phyloP scores from a whole-genome alignment of 1,139 yeast species.

The Lodderomyces beijingensis region DNA sequence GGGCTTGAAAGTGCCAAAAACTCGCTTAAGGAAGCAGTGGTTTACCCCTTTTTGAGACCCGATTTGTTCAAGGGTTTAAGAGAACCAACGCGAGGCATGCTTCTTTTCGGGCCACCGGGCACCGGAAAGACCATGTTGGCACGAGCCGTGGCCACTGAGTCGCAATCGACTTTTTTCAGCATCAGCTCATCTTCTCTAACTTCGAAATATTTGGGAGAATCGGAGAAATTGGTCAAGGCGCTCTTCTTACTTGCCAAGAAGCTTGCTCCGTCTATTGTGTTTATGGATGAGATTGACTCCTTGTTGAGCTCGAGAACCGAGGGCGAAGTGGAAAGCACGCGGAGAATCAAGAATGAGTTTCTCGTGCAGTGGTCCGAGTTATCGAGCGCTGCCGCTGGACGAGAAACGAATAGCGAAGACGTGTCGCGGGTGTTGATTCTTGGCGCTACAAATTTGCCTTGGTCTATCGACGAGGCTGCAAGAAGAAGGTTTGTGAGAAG shows the following conservation, averaged over 20 bases:
- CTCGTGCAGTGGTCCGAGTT: conserved; percentile 94
- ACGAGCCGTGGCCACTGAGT: conserved; percentile 95
- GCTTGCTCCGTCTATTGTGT: conserved; percentile 84
- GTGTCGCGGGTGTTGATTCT: conserved; percentile 73
- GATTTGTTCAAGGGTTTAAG: conserved; percentile 87
- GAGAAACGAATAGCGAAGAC: conserved; percentile 49
- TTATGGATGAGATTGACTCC: conserved; percentile 92
- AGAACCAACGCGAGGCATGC: conserved; percentile 96
- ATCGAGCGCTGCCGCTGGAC: conserved; percentile 89
- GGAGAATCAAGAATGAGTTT: conserved; percentile 92
- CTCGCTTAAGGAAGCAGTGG: conserved; percentile 92
- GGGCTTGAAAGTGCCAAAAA: conserved; percentile 88
- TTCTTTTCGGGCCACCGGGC: conserved; percentile 96
- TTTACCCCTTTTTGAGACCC: conserved; percentile 91
- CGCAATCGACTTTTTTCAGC: conserved; percentile 88
- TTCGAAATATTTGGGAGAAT: conserved; percentile 88
- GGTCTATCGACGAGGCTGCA: conserved; percentile 99
- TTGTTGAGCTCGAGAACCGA: conserved; percentile 78
- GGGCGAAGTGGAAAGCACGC: conserved; percentile 88
- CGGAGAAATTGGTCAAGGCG: conserved; percentile 90
- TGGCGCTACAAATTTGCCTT: conserved; percentile 95
- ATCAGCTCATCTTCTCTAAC: conserved; percentile 91
- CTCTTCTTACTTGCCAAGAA: conserved; percentile 80
- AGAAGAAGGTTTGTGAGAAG: conserved; percentile 89
- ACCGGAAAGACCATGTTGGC: conserved; percentile 98